Conservation (phyloP, 495 filamentous ascomycete species). For the Podospora pseudopauciseta region DNA sequence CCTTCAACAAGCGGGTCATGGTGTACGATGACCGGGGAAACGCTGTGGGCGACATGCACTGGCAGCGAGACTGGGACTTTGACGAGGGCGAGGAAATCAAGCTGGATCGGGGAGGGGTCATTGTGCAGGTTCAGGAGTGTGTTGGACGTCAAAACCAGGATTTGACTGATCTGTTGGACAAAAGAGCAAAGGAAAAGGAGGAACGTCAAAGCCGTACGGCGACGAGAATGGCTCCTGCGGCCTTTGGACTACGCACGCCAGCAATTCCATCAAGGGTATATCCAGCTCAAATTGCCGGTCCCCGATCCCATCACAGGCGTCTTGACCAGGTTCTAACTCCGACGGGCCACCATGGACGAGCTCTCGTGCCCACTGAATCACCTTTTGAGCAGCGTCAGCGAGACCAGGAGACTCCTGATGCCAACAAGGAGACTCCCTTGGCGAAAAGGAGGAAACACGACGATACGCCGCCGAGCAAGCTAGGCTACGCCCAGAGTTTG, state of each 20-base stretch:
- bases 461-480: conserved; percentile 40
- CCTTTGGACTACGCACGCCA: conserved; percentile 10
- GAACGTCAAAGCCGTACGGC: conserved; percentile 38
- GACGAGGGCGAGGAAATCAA: conserved; percentile 77
- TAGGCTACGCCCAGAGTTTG: conserved; percentile 50
- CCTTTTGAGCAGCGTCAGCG: conserved; percentile 50
- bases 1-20: conserved; percentile 90
- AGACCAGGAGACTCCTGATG: conserved; percentile 13
- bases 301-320: conserved; percentile 41
- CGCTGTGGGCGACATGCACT: conserved; percentile 81
- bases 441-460: conserved; percentile 39
- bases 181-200: conserved; percentile 52
- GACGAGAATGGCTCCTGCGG: conserved; percentile 24
- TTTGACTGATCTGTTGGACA: conserved; percentile 67
- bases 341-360: conserved; percentile 50
- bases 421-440: conserved; percentile 22
- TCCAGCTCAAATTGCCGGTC: conserved; percentile 18
- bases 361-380: conserved; percentile 43
- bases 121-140: conserved; percentile 75
- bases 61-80: conserved; percentile 61
- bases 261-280: conserved; percentile 2
- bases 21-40: conserved; percentile 79
- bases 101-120: conserved; percentile 66
- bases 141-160: conserved; percentile 73
- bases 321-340: conserved; percentile 47